Conservation (phyloP, 305 asterid species). For the Petunia hybrid region DNA sequence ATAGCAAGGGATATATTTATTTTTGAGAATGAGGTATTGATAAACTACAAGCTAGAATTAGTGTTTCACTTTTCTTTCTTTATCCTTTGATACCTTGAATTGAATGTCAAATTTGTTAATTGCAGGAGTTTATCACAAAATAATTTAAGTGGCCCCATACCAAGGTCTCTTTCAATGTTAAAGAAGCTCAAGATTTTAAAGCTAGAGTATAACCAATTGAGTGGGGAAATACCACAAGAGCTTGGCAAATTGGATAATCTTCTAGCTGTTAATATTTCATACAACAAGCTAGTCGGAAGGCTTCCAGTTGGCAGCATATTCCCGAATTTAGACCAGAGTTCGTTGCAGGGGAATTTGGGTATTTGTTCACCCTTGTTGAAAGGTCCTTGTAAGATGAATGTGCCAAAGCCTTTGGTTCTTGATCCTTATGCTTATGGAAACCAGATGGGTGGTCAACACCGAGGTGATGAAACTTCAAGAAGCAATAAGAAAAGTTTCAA, state of each 20-base stretch:
- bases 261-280: slow-evolving; percentile 79
- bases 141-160: slow-evolving; percentile 71
- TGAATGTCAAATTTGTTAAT: slow-evolving; percentile 9
- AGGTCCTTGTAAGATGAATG: slow-evolving; percentile 83
- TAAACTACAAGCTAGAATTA: neutral
- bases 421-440: slow-evolving; percentile 81
- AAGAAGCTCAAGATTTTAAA: slow-evolving; percentile 86
- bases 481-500: slow-evolving; percentile 31
- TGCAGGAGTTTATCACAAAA: slow-evolving; percentile 97
- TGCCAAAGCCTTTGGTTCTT: slow-evolving; percentile 90
- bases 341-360: slow-evolving; percentile 84
- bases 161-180: slow-evolving; percentile 66
- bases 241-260: slow-evolving; percentile 78
- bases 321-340: slow-evolving; percentile 73
- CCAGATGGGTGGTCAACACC: slow-evolving; percentile 48
- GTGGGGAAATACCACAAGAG: slow-evolving; percentile 88
- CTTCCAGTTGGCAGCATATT: slow-evolving; percentile 76
- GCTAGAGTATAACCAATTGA: slow-evolving; percentile 77
- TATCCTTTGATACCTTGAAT: neutral
- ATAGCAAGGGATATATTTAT: neutral
- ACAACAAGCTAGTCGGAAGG: slow-evolving; percentile 80
- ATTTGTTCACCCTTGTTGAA: slow-evolving; percentile 82
- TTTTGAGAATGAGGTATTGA: neutral
- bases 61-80: neutral
- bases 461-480: slow-evolving; percentile 34